Evolutionary conservation across 2,329 filamentous ascomycete species (phyloP), one percentile per base, ranked within the genome.

Genomic region (Thermoascus crustaceus): DNA sequence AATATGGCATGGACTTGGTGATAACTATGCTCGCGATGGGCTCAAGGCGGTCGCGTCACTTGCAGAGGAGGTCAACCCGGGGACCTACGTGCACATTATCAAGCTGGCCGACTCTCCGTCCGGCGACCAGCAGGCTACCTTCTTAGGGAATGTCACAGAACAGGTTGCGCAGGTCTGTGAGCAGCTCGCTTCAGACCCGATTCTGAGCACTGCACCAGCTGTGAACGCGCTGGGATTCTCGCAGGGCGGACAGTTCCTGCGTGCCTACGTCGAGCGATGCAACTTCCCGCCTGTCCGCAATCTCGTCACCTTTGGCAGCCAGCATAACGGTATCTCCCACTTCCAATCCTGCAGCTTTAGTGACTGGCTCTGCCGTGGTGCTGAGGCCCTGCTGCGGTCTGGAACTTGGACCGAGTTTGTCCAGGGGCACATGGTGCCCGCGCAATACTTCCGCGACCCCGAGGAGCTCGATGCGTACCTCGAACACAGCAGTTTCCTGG

Each of bases 201-300:
- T 94, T 58, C 75, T 95, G 10, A 81, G 81, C 38, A 84, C 81
- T 5, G 84, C 85, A 0, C 83, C 84, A 0, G 85, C 82, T 44
- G 72, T 95, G 55, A 91, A 96, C 62, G 89, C 88, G 21, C 67
- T 98, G 22, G 91, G 91, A 18, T 95, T 98, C 69, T 91, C 84
- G 9, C 91, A 98, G 62, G 91, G 91, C 44, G 91, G 91, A 1
- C 85, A 94, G 59, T 95, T 98, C 67, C 74, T 98, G n/a, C 80
- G 91, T 40, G 91, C 75, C 16, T 88, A 94, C 58, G 70, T 94
- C 45, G 80, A 98, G 70, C 76, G 85, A 27, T 98, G 91, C 70
- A 91, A 87, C 58, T 53, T 51, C 21, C 80, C 86, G 0, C 79
- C 76, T 3, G 75, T 94, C 8, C 75, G 78, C 46, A 88, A 76